Evolutionary conservation across 2,329 filamentous ascomycete species (phyloP), one percentile per base, ranked within the genome.

Genomic region (Pseudocercospora cruenta): DNA sequence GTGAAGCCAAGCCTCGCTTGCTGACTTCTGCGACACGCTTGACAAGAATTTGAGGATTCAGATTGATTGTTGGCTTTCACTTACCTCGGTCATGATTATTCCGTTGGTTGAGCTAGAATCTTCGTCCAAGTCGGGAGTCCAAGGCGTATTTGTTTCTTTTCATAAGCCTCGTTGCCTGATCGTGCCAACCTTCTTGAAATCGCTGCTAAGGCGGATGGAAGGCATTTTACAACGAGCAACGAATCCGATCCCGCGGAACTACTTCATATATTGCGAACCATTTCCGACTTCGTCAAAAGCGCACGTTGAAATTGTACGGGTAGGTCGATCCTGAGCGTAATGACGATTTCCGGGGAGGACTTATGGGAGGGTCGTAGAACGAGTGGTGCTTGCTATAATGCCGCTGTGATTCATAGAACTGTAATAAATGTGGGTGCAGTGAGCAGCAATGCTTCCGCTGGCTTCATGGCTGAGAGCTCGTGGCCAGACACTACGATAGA

Each of bases 1-100:
- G 6, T 21, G 16, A 43, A 33, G 51, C 51, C 51, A 55, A 55
- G 51, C 51, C 51, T 55, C 51, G 51, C 51, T 55, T 55, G 22
- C 51, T 28, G 24, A 16, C 16, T 31, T 55, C 26, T 55, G 51
- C 51, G 51, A 55, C 51, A 55, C 51, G 16, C 51, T 19, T 33
- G 22, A 31, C 47, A 31, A 26, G 51, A 55, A 16, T 26, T 55
- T 10, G 26, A n/a, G 26, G 51, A 55, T 28, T 28, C 24, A 31
- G 26, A 55, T 55, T 55, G 16, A 31, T n/a, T 55, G 9, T 55
- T n/a, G 24, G 10, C 10, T 3, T 26, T 55, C 33, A 55, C 10
- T 4, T 14, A 43, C 16, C 16, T 28, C 16, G 26, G 24, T 55
- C 51, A 55, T 55, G 26, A 31, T 55, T 55, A 55, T 55, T 55